Base-by-base conservation (phyloP, 163 green algal genomes). In the Coccomyxa subellipsoidea region DNA sequence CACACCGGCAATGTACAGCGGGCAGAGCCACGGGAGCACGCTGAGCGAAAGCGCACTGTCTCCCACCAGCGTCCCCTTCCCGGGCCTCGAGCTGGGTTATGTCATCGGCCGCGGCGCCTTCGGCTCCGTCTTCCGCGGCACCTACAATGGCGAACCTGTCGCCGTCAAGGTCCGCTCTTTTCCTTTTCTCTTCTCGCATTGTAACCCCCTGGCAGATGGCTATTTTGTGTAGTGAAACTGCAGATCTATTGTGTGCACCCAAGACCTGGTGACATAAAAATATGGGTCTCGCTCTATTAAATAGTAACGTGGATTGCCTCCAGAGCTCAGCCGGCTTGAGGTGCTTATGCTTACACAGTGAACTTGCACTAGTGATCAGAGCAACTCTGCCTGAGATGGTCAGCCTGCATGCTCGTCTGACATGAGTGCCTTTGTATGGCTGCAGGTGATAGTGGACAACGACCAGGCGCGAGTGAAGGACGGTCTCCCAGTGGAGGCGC, bases 71-170 rank as follows among this genome's bases (percentile, higher is more conserved):
- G n/a, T 77, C 21, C 70, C 70, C 18, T 91, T 93, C 66, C 81
- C 85, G 27, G 90, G 92, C 59, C 85, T 94, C 32, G 87, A 87
- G 78, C 77, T 94, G 80, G 90, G 89, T 27, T 84, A 87, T 27
- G 82, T 92, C 84, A 80, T 92, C 76, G 90, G 90, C 4, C 85
- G 85, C 34, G 90, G 90, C 4, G 76, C 84, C 35, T 92, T 85
- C 80, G 89, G 89, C 1, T 79, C 82, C 32, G 89, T 92, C 36
- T 92, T 88, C 79, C 71, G 86, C 37, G 88, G 84, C 53, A 75
- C 37, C 23, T 82, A 82, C 54, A 37, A 77, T 39, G 78, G 78
- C 54, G 54, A 76, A 37, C 29, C 53, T 6, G 54, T 82, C 1
- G 78, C 78, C 25, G 53, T 82, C 3, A 82, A 82, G 77, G 77